Percentiles rank a stretch among this genome's conserved stretches.
phyloP scores from a whole-genome alignment of 345 rosid species.

The Populus euphratica region DNA sequence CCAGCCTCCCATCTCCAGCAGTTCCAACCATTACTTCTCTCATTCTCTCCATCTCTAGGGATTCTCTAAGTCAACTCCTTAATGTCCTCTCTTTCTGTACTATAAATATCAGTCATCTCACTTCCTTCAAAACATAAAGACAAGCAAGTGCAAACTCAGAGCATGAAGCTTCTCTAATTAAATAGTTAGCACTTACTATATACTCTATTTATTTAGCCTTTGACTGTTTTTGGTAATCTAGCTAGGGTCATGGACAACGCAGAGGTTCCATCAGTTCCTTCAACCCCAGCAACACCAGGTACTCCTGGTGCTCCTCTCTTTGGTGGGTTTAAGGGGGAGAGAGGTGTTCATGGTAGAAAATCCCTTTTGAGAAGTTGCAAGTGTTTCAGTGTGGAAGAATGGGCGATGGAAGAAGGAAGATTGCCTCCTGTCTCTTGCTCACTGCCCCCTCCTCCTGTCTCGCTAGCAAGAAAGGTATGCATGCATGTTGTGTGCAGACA shows the following conservation, averaged over 20 bases:
- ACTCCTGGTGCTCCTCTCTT: conserved; percentile 66
- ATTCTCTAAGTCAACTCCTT: conserved; percentile 37
- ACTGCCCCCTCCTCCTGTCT: conserved; percentile 55
- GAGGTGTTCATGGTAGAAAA: conserved; percentile 34
- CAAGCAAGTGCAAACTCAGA: not conserved
- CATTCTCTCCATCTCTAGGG: conserved; percentile 6
- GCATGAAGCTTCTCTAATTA: not conserved
- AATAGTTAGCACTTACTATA: not conserved
- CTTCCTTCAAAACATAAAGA: conserved; percentile 6
- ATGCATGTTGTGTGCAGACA: not conserved
- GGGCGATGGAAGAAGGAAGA: conserved; percentile 72
- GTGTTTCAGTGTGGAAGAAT: conserved; percentile 65
- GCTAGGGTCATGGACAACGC: conserved; percentile 40
- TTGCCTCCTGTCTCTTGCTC: conserved; percentile 65
- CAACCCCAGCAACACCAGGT: conserved; percentile 71
- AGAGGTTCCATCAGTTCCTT: conserved; percentile 63
- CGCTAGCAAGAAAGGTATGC: conserved; percentile 68
- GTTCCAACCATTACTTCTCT: conserved; percentile 21
- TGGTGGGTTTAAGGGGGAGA: conserved; percentile 44
- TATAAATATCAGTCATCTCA: conserved; percentile 35
- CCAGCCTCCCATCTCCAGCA: conserved; percentile 2
- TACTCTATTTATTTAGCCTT: not conserved
- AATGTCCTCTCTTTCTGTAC: not conserved
- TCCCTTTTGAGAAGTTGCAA: conserved; percentile 57
- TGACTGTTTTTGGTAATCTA: not conserved